These are phyloP conservation scores for Diospyros lotus DNA, from an alignment of 148 eudicot genomes.

Conservation along the genomic window DNA sequence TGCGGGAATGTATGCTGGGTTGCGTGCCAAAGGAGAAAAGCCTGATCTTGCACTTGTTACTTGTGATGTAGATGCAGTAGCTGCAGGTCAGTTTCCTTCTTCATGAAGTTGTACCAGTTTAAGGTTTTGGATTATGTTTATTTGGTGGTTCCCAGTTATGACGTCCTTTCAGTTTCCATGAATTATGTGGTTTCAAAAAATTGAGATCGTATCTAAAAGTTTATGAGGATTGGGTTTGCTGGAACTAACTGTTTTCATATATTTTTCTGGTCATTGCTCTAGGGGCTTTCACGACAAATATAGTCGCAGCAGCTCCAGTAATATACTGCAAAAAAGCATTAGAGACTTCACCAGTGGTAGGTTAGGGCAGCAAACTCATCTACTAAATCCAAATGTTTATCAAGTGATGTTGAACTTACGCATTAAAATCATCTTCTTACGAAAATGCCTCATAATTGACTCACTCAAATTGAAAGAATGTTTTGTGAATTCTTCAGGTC, in stretches of 20 bases:
- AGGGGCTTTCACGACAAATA: constrained; percentile 93
- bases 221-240: not conserved
- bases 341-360: constrained; percentile 58
- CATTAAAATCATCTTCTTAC: not conserved
- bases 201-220: not conserved
- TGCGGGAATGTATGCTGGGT: constrained; percentile 84
- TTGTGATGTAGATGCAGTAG: constrained; percentile 86
- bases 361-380: constrained; percentile 15
- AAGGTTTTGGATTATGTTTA: not conserved
- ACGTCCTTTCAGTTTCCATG: not conserved
- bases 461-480: not conserved
- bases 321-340: constrained; percentile 70
- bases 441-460: not conserved
- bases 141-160: not conserved
- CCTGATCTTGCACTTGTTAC: constrained; percentile 93
- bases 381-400: not conserved
- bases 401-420: not conserved
- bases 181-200: not conserved
- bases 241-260: not conserved
- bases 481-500: not conserved
- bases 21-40: constrained; percentile 88
- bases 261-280: constrained; percentile 13
- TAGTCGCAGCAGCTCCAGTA: constrained; percentile 98
- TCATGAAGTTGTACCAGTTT: not conserved
- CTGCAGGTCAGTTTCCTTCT: constrained; percentile 58